These are phyloP conservation scores for Pseudopediastrum boryanum DNA, from an alignment of 139 green algal genomes.

Conservation along the genomic window DNA sequence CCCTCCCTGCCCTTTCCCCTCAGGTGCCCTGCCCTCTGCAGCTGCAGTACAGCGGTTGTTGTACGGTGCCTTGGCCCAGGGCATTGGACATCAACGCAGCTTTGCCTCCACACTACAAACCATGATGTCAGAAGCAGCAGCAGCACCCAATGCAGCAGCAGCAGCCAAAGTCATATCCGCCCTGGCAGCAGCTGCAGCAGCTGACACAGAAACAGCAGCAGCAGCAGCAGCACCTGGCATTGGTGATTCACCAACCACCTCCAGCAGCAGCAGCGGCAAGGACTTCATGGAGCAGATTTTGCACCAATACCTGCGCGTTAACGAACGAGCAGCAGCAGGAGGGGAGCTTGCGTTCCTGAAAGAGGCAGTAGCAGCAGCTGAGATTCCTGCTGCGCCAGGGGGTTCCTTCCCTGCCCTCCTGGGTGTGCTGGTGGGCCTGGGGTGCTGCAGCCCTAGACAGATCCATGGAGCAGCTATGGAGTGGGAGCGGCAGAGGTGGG, in stretches of 20 bases:
- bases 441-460: conserved; percentile 53
- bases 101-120: too few relatives aligned
- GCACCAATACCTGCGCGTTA: conserved; percentile 3
- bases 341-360: conserved; percentile 14
- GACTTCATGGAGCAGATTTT: background rate
- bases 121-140: too few relatives aligned
- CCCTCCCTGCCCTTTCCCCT: background rate
- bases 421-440: conserved; percentile 52
- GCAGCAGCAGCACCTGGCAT: too few relatives aligned
- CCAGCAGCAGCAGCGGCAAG: background rate
- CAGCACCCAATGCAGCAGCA: background rate
- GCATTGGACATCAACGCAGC: background rate
- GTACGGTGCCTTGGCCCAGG: background rate
- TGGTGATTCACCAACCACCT: too few relatives aligned
- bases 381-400: conserved; percentile 43
- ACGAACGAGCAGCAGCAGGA: background rate
- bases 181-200: too few relatives aligned
- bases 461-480: conserved; percentile 38
- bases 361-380: background rate
- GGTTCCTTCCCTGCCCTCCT: conserved; percentile 73
- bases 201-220: too few relatives aligned
- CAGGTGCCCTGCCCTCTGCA: background rate
- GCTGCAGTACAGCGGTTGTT: background rate
- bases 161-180: background rate
- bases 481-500: conserved; percentile 18